Evolutionary conservation across 108 stramenopile genomes (phyloP).

Genomic region (Nitzschia putrida): DNA sequence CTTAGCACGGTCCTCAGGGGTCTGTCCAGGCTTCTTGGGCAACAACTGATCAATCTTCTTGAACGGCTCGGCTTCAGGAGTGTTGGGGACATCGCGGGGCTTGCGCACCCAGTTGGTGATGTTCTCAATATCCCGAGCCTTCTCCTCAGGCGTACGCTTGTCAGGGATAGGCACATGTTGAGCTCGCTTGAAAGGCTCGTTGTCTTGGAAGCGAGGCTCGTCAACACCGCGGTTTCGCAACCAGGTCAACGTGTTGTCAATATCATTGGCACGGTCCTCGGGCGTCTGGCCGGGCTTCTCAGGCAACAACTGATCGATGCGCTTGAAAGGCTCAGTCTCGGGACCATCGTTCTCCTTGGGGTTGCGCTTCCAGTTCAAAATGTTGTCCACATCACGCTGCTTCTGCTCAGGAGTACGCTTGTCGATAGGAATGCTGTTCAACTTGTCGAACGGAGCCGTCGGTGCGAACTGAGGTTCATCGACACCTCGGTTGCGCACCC

Average conservation of each 20-base stretch:
- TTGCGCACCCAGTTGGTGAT: constrained; percentile 46
- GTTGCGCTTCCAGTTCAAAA: constrained; percentile 43
- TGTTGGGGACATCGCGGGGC: constrained; percentile 12
- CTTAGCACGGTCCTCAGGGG: constrained; percentile 24
- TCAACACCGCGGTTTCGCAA: constrained; percentile 31
- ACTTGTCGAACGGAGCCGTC: constrained; percentile 14
- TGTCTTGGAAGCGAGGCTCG: constrained; percentile 29
- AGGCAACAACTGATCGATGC: constrained; percentile 33
- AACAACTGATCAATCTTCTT: constrained; percentile 20
- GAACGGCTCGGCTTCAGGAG: constrained; percentile 18
- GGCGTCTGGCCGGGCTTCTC: constrained; percentile 22
- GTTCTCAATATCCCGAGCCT: constrained; percentile 24
- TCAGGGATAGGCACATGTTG: constrained; percentile 24
- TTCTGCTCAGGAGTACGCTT: constrained; percentile 30
- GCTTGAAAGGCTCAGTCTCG: constrained; percentile 19
- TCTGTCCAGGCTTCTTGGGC: constrained; percentile 21
- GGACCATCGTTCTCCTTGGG: constrained; percentile 28
- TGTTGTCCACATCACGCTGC: constrained; percentile 15
- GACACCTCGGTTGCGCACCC: constrained; percentile 34
- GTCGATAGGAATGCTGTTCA: constrained; percentile 21
- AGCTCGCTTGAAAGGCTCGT: constrained; percentile 23
- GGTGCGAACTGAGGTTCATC: neutral
- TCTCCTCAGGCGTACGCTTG: constrained; percentile 31
- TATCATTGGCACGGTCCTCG: constrained; percentile 36
- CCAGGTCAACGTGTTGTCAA: constrained; percentile 43